Evolutionary conservation across 441 rosid species (phyloP), one percentile per base, ranked within the genome.

Genomic region (Omphalea diandra): DNA sequence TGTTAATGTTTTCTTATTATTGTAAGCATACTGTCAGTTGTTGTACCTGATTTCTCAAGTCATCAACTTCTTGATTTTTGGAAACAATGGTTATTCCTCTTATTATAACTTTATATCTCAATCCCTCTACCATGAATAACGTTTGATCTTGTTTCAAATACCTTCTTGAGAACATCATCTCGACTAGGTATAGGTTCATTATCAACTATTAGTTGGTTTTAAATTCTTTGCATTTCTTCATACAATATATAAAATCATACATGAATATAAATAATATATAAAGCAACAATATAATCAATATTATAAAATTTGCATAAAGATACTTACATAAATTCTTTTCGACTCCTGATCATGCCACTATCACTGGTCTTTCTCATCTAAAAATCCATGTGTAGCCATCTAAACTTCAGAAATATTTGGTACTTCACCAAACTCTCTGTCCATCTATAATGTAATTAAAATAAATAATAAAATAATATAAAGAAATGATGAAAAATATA

Each of bases 341-440:
- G 65, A 62, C 22, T 41, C n/a, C n/a, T n/a, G n/a, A 0, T 62
- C 65, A 40, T 27, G 20, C 14, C 22, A 62, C 0, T 7, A 12
- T 8, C 4, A 9, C 6, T 8, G 8, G 3, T 50, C 65, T 0
- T 62, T 9, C 0, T 22, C 4, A 41, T 62, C 24, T 4, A 38
- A 10, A 40, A 62, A 38, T 62, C n/a, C 50, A 62, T 62, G 65
- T 33, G 50, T 40, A 1, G 12, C 65, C 50, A 20, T 38, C 50
- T 50, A 62, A 14, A 62, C 50, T 9, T 62, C 33, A 14, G n/a
- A 62, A 12, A 17, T 27, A 26, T 31, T 14, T 22, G 50, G 65
- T 15, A 38, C 7, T 33, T 58, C 50, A 3, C 64, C 29, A 7
- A 35, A 18, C 36, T 59, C 29, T 20, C 36, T 27, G 36, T 36